phyloP scores from a whole-genome alignment of 257 asterid species.

The Lavandula angustifolia region DNA sequence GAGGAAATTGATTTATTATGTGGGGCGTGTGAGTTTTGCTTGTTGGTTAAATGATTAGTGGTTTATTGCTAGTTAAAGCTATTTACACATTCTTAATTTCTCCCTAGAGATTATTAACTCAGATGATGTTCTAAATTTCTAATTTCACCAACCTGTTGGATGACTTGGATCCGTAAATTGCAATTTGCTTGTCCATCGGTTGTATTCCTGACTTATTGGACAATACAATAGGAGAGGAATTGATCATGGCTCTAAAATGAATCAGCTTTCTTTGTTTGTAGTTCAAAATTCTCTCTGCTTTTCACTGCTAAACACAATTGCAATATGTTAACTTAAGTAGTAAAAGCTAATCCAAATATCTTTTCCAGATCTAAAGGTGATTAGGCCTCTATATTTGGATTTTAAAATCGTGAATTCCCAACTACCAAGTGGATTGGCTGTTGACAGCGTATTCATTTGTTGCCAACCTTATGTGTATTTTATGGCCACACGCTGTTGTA shows the following conservation, averaged over 20 bases:
- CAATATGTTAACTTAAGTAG: neutral
- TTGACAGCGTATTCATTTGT: conserved; percentile 6
- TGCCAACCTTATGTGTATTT: conserved; percentile 7
- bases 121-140: conserved; percentile 1
- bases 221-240: neutral
- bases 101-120: neutral
- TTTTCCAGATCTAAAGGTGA: neutral
- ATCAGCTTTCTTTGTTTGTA: neutral
- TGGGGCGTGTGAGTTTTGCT: neutral
- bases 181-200: conserved; percentile 9
- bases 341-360: neutral
- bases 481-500: neutral
- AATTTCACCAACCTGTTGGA: conserved; percentile 2
- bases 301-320: neutral
- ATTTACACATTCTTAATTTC: neutral
- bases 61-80: neutral
- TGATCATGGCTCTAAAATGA: neutral
- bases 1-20: neutral
- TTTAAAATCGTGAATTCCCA: neutral
- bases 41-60: neutral
- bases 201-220: neutral
- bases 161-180: conserved; percentile 9
- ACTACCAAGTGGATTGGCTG: conserved; percentile 8
- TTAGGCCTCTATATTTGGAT: neutral
- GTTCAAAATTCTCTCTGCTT: neutral